Percentiles rank a stretch among this genome's conserved stretches.
Evolutionary conservation across 1,284 basidiomycete species (phyloP).

Genomic region (Ustilago trichophora): DNA sequence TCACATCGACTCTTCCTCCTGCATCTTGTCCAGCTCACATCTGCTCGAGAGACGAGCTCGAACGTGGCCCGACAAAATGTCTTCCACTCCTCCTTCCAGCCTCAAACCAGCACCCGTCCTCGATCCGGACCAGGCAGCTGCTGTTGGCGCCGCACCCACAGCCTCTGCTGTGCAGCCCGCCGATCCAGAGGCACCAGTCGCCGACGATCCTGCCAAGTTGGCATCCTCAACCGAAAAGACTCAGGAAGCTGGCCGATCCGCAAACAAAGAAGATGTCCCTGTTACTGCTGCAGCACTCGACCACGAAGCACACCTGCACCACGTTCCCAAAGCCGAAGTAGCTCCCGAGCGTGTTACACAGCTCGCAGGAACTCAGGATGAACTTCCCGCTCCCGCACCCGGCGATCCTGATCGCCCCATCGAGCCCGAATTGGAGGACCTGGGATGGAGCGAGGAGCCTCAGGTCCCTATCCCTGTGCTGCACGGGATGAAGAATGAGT

Average conservation of each 20-base stretch:
- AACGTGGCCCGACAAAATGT: conserved; percentile 19
- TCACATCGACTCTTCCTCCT: neutral
- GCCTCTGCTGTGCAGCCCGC: conserved; percentile 17
- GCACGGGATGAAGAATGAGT: conserved; percentile 68
- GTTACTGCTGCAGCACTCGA: conserved; percentile 30
- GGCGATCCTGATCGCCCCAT: conserved; percentile 47
- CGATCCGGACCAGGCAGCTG: conserved; percentile 44
- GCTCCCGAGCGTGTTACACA: conserved; percentile 33
- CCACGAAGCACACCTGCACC: conserved; percentile 39
- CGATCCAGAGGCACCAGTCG: conserved; percentile 13
- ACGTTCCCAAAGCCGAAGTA: conserved; percentile 38
- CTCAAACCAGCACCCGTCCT: conserved; percentile 26
- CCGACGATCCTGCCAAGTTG: conserved; percentile 21
- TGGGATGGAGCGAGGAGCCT: conserved; percentile 59
- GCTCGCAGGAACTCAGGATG: conserved; percentile 19
- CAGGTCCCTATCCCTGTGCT: conserved; percentile 54
- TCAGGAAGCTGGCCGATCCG: conserved; percentile 25
- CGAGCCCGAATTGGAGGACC: conserved; percentile 53
- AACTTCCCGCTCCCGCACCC: conserved; percentile 34
- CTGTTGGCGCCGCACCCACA: conserved; percentile 6
- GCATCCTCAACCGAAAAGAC: conserved; percentile 5
- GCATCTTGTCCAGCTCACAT: neutral
- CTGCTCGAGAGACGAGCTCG: too few relatives aligned
- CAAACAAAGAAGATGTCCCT: conserved; percentile 16
- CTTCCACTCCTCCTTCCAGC: conserved; percentile 9